Evolutionary conservation across 2,329 filamentous ascomycete species (phyloP).

Genomic region (Pseudogymnoascus sp.): DNA sequence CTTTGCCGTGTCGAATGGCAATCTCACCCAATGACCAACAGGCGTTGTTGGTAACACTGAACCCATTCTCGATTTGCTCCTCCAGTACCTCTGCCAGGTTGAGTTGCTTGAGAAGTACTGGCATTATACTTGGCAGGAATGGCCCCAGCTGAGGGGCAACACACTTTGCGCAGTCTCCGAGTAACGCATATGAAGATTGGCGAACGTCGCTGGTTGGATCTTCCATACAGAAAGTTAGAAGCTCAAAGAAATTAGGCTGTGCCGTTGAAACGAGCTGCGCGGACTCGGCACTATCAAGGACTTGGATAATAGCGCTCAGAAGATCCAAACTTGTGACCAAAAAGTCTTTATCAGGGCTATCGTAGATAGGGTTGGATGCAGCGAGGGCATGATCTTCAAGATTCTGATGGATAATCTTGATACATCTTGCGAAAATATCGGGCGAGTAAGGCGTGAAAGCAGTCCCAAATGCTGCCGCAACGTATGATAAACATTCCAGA

Average conservation of each 20-base stretch:
- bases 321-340: constrained; percentile 91
- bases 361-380: constrained; percentile 55
- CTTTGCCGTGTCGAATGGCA: constrained; percentile 65
- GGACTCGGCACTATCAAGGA: constrained; percentile 65
- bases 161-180: constrained; percentile 91
- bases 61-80: constrained; percentile 74
- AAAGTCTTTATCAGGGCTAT: constrained; percentile 92
- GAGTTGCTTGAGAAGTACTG: constrained; percentile 77
- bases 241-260: constrained; percentile 79
- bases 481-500: constrained; percentile 92
- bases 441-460: constrained; percentile 77
- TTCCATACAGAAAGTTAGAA: constrained; percentile 86
- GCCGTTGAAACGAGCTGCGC: constrained; percentile 67
- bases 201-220: constrained; percentile 86
- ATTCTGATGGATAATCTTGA: constrained; percentile 85
- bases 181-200: constrained; percentile 88
- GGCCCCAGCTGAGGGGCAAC: constrained; percentile 74
- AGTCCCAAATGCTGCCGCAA: constrained; percentile 75
- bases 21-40: constrained; percentile 97
- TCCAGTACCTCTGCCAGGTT: constrained; percentile 70
- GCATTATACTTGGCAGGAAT: constrained; percentile 64
- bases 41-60: constrained; percentile 94
- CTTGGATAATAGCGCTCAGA: constrained; percentile 86
- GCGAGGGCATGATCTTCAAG: constrained; percentile 71
- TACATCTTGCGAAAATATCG: constrained; percentile 80